These are phyloP conservation scores for Cyberlindnera sargentensis DNA, from an alignment of 805 yeast species.

Conservation along the genomic window DNA sequence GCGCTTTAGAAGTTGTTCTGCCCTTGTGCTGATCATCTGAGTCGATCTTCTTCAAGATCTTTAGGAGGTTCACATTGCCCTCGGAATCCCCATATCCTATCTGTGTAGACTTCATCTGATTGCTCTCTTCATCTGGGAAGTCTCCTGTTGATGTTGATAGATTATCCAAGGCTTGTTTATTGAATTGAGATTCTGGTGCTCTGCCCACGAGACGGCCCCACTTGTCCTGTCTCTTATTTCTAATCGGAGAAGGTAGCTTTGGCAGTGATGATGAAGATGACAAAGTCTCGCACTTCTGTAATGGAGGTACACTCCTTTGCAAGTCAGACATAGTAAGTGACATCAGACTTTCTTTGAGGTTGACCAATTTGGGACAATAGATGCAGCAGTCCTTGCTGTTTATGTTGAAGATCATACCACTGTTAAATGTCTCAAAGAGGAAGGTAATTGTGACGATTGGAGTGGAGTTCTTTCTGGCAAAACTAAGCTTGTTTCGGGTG, in stretches of 20 bases:
- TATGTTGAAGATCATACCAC: constrained; percentile 32
- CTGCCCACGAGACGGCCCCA: constrained; percentile 40
- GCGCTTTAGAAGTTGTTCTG: background rate
- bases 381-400: constrained; percentile 48
- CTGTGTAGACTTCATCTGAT: constrained; percentile 9
- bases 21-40: background rate
- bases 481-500: constrained; percentile 46
- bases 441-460: constrained; percentile 53
- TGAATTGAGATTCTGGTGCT: constrained; percentile 31
- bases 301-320: background rate
- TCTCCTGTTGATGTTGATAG: background rate
- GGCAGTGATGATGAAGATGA: constrained; percentile 21
- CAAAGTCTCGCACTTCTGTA: background rate
- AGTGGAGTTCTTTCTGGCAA: constrained; percentile 49
- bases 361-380: constrained; percentile 36
- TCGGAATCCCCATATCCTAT: constrained; percentile 15
- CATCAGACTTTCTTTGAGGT: constrained; percentile 23
- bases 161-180: background rate
- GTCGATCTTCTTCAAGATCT: constrained; percentile 4
- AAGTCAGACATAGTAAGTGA: constrained; percentile 6
- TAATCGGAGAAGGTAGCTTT: constrained; percentile 48
- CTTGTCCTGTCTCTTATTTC: constrained; percentile 32
- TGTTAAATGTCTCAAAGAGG: constrained; percentile 43
- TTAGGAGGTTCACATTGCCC: constrained; percentile 8
- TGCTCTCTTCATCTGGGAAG: background rate